A percentile compares a stretch with the other conserved stretches of the same genome.
phyloP scores from a whole-genome alignment of 805 yeast species.

The Saturnispora halmiae region DNA sequence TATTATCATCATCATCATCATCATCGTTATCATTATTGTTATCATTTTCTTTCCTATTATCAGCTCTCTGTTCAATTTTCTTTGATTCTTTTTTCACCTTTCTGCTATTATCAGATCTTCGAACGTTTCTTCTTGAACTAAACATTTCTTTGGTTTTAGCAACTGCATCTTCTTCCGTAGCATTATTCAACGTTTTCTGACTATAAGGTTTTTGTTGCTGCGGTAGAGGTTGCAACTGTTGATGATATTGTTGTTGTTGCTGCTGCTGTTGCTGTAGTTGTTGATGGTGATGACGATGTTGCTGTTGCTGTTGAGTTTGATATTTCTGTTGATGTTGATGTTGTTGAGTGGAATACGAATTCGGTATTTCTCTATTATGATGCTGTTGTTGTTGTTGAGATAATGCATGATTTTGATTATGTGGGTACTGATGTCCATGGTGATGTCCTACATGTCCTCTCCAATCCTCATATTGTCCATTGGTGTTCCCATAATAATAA shows the following conservation, averaged over 20 bases:
- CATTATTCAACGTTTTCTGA: slow-evolving; percentile 4
- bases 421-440: too few species aligned
- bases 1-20: background rate
- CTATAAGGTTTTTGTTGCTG: background rate
- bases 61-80: too few species aligned
- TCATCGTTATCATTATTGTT: too few species aligned
- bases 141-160: slow-evolving; percentile 8
- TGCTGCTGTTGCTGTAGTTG: background rate
- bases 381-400: too few species aligned
- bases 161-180: slow-evolving; percentile 2
- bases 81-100: slow-evolving; percentile 3
- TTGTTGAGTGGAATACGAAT: too few species aligned
- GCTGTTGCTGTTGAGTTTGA: slow-evolving; percentile 1
- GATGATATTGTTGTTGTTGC: background rate
- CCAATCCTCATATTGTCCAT: slow-evolving; percentile 6
- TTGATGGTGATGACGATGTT: background rate
- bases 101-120: background rate
- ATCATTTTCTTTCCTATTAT: too few species aligned
- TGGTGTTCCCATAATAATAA: slow-evolving; percentile 8
- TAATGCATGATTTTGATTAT: too few species aligned
- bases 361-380: too few species aligned
- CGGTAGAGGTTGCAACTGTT: background rate
- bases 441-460: background rate
- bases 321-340: background rate
- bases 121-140: slow-evolving; percentile 7